A percentile compares a stretch with the other conserved stretches of the same genome.
These are phyloP conservation scores for Nakaseomyces sp. DNA, from an alignment of 1,139 yeast genomes.

Conservation along the genomic window DNA sequence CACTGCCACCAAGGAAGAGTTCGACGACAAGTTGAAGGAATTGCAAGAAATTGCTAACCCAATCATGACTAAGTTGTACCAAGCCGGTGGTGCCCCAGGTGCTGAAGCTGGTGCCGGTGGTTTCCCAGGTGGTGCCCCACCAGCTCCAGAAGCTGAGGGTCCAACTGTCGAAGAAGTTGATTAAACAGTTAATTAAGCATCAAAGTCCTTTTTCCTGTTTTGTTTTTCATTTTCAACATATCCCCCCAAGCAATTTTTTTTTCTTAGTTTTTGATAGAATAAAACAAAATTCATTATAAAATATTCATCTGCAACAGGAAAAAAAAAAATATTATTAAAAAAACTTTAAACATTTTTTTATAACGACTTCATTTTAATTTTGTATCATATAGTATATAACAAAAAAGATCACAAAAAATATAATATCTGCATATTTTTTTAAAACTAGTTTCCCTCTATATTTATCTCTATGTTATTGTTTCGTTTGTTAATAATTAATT, in stretches of 20 bases:
- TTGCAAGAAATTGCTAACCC: slow-evolving; percentile 91
- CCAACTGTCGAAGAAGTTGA: slow-evolving; percentile 95
- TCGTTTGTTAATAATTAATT: not conserved
- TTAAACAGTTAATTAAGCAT: slow-evolving; percentile 32
- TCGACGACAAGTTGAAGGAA: slow-evolving; percentile 83
- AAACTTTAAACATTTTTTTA: not conserved
- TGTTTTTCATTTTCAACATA: slow-evolving; percentile 7
- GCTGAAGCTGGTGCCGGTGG: slow-evolving; percentile 54
- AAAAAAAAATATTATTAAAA: not conserved
- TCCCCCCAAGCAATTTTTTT: slow-evolving; percentile 6
- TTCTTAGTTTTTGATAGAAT: slow-evolving; percentile 6
- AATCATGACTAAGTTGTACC: slow-evolving; percentile 87
- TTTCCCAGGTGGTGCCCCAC: slow-evolving; percentile 61
- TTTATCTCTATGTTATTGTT: no score
- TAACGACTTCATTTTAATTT: slow-evolving; percentile 5
- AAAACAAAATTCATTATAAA: slow-evolving; percentile 1
- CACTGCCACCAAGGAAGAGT: slow-evolving; percentile 83
- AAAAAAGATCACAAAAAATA: not conserved
- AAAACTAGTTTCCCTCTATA: no score
- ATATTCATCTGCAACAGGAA: slow-evolving; percentile 2
- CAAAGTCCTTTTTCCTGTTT: not conserved
- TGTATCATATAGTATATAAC: slow-evolving; percentile 3
- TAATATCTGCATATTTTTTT: not conserved
- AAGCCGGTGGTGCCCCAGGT: slow-evolving; percentile 61
- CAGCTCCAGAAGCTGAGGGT: slow-evolving; percentile 65